Conservation (phyloP, 148 eudicot genomes). For the Bassia scoparia region DNA sequence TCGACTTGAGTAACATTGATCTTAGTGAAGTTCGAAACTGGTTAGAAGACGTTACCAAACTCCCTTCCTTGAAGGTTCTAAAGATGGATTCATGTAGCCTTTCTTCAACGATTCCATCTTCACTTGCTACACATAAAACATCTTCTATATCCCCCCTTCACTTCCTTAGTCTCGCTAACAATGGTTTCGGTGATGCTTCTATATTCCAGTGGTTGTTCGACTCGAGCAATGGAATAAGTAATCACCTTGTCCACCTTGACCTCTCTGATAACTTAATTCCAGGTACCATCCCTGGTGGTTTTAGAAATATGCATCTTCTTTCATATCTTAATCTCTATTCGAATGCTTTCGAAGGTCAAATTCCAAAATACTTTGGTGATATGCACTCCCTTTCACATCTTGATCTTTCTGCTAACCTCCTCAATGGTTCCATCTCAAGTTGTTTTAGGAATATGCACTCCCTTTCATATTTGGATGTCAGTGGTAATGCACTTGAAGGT, state of each 20-base stretch:
- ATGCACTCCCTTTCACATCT: slow-evolving; percentile 20
- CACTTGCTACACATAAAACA: slow-evolving; percentile 1
- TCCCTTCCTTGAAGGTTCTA: slow-evolving; percentile 15
- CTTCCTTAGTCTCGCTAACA: not conserved
- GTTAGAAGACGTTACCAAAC: slow-evolving; percentile 8
- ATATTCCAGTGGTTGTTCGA: slow-evolving; percentile 23
- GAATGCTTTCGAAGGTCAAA: slow-evolving; percentile 13
- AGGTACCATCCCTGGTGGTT: slow-evolving; percentile 10
- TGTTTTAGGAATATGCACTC: not conserved
- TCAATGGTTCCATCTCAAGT: slow-evolving; percentile 9
- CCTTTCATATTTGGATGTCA: not conserved
- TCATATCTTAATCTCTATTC: slow-evolving; percentile 15
- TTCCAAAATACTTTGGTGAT: slow-evolving; percentile 15
- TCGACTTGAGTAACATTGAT: not conserved
- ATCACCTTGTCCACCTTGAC: slow-evolving; percentile 6
- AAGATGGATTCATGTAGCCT: not conserved
- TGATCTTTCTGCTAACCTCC: slow-evolving; percentile 13
- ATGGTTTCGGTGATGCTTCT: slow-evolving; percentile 13
- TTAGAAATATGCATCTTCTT: slow-evolving; percentile 1
- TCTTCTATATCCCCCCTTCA: slow-evolving; percentile 6
- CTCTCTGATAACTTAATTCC: slow-evolving; percentile 1
- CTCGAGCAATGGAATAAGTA: slow-evolving; percentile 8
- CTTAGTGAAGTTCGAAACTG: not conserved
- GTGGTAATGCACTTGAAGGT: not conserved
- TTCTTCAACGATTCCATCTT: slow-evolving; percentile 1